Evolutionary conservation across 257 asterid genomes (phyloP).

Genomic region (Rehmannia glutinosa): DNA sequence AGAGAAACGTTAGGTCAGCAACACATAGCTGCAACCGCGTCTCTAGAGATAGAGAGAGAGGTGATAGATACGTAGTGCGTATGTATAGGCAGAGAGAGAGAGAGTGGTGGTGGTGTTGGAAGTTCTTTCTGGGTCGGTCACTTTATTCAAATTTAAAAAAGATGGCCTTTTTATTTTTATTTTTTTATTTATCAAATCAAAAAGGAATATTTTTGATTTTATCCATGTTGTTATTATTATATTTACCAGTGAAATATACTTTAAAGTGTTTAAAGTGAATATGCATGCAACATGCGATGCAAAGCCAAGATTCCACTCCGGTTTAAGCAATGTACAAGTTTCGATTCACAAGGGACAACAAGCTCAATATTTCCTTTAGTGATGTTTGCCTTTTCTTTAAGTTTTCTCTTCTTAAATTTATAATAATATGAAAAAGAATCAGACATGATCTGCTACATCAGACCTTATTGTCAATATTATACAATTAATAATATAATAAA

Average conservation of each 20-base stretch:
- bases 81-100: conserved; percentile 15
- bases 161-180: conserved; percentile 53
- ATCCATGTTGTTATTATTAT: no score
- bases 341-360: background rate
- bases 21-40: conserved; percentile 43
- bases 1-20: conserved; percentile 44
- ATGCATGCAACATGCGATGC: conserved; percentile 5
- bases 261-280: background rate
- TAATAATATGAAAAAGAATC: no score
- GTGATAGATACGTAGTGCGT: conserved; percentile 11
- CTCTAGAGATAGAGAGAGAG: conserved; percentile 11
- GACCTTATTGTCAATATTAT: no score
- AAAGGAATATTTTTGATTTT: conserved; percentile 17
- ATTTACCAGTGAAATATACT: background rate
- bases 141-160: conserved; percentile 22
- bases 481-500: no score
- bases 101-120: conserved; percentile 11
- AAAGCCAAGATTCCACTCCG: background rate
- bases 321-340: background rate
- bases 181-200: background rate
- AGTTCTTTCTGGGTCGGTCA: conserved; percentile 26
- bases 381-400: no score
- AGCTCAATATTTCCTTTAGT: background rate
- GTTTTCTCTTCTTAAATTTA: no score
- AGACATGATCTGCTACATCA: no score